Evolutionary conservation across 164 flowering plant genomes (phyloP), one percentile per base, ranked within the genome.

Genomic region (Tinospora cordifolia): DNA sequence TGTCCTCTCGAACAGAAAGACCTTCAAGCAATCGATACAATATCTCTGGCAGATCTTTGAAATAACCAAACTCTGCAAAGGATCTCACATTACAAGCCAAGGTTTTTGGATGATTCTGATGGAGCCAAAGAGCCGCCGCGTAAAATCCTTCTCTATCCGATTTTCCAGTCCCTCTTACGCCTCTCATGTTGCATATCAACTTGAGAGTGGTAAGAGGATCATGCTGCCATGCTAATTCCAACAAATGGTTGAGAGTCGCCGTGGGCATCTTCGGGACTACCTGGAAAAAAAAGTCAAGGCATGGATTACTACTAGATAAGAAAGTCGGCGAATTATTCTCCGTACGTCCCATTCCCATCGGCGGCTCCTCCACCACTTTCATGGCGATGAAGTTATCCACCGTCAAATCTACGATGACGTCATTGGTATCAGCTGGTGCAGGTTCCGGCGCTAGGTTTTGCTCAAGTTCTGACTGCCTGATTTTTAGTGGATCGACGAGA

Each of bases 241-340:
- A 73, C 47, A 74, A 68, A 0, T 57, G 36, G 60, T 11, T 77
- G 59, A 84, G 69, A 26, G 2, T 40, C 11, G 79, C 73, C 10
- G 80, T 30, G 6, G 82, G 82, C 8, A 83, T 86, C 41, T 76
- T 74, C 9, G 85, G 91, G 11, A 84, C 84, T 15, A 81, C 76
- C 51, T 84, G 90, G 81, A 85, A 88, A 79, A 88, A 88, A 85
- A 88, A 86, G 62, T 88, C 86, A 26, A 86, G 77, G 67, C 86
- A 84, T 0, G 86, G 86, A 69, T 88, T 78, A 9, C 86, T 83
- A 65, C 87, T 65, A 66, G 84, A 58, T 17, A 80, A 59, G 65
- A 72, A 86, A 10, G 88, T 84, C 2, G 84, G 69, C 1, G 87
- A 81, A 27, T 0, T 0, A 69, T 84, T 86, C 62, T 83, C 85